phyloP scores from a whole-genome alignment of 1,284 basidiomycete species.

The Apiotrichum sp. region DNA sequence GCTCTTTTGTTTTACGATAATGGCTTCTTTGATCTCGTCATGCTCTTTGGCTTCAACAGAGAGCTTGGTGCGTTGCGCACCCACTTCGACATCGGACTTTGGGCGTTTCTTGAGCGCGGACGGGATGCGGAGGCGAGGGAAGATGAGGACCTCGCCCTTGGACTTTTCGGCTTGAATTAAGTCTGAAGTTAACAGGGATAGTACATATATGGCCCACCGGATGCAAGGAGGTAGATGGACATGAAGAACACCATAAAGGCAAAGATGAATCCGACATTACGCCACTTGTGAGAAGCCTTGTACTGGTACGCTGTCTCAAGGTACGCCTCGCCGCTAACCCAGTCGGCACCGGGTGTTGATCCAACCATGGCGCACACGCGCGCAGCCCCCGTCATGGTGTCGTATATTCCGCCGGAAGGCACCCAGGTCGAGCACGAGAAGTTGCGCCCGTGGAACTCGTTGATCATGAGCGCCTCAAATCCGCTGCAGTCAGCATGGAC shows the following conservation, averaged over 20 bases:
- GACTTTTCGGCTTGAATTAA: conserved; percentile 49
- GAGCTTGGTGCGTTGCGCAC: conserved; percentile 4
- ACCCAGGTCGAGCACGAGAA: conserved; percentile 43
- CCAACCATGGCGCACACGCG: conserved; percentile 49
- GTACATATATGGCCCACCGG: no score
- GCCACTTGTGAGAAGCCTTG: conserved; percentile 59
- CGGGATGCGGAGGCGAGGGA: conserved; percentile 48
- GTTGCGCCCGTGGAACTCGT: conserved; percentile 48
- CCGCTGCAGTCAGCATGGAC: conserved; percentile 7
- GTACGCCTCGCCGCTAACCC: conserved; percentile 53
- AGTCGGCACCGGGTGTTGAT: conserved; percentile 36
- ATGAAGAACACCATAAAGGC: conserved; percentile 54
- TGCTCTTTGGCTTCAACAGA: background rate
- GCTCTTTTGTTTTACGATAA: conserved; percentile 42
- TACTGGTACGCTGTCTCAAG: conserved; percentile 60
- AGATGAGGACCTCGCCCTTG: conserved; percentile 53
- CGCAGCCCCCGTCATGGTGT: conserved; percentile 23
- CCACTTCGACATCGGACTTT: conserved; percentile 16
- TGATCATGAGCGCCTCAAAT: conserved; percentile 50
- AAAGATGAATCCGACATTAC: conserved; percentile 53
- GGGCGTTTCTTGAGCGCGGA: conserved; percentile 19
- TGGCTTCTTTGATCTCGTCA: conserved; percentile 18
- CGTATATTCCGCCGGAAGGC: conserved; percentile 45
- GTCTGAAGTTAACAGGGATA: conserved; percentile 45
- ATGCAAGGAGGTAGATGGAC: conserved; percentile 50